A percentile compares a stretch with the other conserved stretches of the same genome.
Conservation (phyloP, 768 basidiomycete species). For the Melanogaster broomeanus region DNA sequence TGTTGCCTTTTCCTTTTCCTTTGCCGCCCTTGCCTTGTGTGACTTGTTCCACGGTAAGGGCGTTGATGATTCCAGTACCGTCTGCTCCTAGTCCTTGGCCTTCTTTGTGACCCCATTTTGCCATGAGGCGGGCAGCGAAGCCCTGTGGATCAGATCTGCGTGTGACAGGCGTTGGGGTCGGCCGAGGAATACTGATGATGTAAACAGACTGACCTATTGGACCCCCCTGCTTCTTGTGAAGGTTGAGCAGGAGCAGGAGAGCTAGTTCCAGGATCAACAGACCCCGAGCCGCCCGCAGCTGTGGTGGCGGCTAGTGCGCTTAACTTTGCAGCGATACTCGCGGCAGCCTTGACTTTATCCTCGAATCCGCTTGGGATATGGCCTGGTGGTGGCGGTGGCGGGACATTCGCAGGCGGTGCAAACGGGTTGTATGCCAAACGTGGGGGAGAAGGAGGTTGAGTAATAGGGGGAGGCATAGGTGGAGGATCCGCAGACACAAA, state of each 20-base stretch:
- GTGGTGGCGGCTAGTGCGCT: slow-evolving; percentile 50
- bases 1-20: slow-evolving; percentile 38
- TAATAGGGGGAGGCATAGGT: slow-evolving; percentile 22
- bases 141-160: slow-evolving; percentile 61
- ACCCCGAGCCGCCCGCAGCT: slow-evolving; percentile 19
- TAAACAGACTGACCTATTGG: slow-evolving; percentile 14
- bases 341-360: slow-evolving; percentile 73
- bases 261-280: slow-evolving; percentile 24
- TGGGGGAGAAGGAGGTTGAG: slow-evolving; percentile 45
- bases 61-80: slow-evolving; percentile 85
- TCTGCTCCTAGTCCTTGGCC: slow-evolving; percentile 90
- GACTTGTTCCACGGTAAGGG: slow-evolving; percentile 77
- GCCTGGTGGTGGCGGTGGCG: slow-evolving; percentile 61
- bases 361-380: slow-evolving; percentile 49
- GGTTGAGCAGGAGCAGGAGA: slow-evolving; percentile 31
- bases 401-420: slow-evolving; percentile 59
- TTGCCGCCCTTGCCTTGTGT: slow-evolving; percentile 39
- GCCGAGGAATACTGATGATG: not conserved
- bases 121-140: slow-evolving; percentile 89
- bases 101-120: slow-evolving; percentile 94
- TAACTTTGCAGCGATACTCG: slow-evolving; percentile 78
- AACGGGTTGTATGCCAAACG: slow-evolving; percentile 70
- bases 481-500: slow-evolving; percentile 27
- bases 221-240: slow-evolving; percentile 30
- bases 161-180: not conserved